Conservation (phyloP, 352 stramenopile species). For the Globisporangium paddicum region DNA sequence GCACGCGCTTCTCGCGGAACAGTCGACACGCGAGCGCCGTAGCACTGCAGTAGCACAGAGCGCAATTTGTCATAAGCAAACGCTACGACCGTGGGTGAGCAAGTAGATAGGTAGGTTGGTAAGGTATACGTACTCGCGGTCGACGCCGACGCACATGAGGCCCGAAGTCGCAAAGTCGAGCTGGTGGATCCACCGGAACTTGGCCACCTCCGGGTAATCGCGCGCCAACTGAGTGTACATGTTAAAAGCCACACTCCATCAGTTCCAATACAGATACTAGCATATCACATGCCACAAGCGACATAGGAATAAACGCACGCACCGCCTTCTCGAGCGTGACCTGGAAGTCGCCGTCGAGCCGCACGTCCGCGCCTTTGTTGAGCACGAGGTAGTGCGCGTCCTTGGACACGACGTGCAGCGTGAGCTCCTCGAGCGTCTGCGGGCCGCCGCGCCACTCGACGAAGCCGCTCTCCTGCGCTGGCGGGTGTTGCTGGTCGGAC, state of each 20-base stretch:
- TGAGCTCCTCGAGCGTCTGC: constrained; percentile 41
- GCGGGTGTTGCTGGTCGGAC: neutral
- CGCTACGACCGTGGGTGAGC: too few species aligned
- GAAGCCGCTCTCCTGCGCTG: neutral
- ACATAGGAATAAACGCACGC: constrained; percentile 4
- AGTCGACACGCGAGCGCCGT: constrained; percentile 59
- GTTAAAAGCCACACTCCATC: neutral
- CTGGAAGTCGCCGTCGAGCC: constrained; percentile 85
- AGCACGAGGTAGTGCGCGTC: constrained; percentile 63
- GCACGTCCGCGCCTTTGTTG: constrained; percentile 79
- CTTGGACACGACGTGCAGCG: constrained; percentile 46
- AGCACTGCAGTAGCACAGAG: constrained; percentile 28
- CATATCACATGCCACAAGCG: neutral
- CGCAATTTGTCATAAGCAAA: neutral
- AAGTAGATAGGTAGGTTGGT: too few species aligned
- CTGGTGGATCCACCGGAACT: constrained; percentile 89
- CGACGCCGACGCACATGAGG: constrained; percentile 75
- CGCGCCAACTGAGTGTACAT: constrained; percentile 35
- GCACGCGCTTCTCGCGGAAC: constrained; percentile 73
- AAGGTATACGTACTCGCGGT: constrained; percentile 47
- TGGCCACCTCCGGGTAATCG: constrained; percentile 66
- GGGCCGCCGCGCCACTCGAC: constrained; percentile 45
- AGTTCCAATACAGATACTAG: neutral
- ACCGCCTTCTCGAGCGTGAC: constrained; percentile 88
- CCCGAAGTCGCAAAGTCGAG: constrained; percentile 89